Conservation (phyloP, 2,329 filamentous ascomycete genomes). For the Verticillium nubilum region DNA sequence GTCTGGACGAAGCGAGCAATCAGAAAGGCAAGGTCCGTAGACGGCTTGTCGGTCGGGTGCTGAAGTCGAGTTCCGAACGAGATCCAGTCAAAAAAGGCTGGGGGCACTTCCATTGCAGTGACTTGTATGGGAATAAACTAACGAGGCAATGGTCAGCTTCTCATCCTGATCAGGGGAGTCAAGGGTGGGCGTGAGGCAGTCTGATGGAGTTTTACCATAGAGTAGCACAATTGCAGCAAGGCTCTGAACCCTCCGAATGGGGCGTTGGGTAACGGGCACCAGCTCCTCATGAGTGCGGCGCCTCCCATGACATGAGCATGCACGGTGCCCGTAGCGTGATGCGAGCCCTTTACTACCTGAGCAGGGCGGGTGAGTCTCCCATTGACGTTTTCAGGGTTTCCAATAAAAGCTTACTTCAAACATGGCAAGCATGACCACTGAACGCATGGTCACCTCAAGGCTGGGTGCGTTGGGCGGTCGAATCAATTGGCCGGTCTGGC, state of each 20-base stretch:
- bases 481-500: conserved; percentile 37
- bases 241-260: conserved; percentile 41
- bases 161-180: not conserved
- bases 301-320: conserved; percentile 55
- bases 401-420: conserved; percentile 45
- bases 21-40: conserved; percentile 33
- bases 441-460: conserved; percentile 40
- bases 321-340: conserved; percentile 42
- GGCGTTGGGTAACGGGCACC: conserved; percentile 30
- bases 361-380: not conserved
- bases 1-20: conserved; percentile 35
- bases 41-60: conserved; percentile 29
- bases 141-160: conserved; percentile 6
- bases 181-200: not conserved
- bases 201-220: conserved; percentile 36
- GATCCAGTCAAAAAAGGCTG: conserved; percentile 37
- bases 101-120: conserved; percentile 31
- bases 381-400: not conserved
- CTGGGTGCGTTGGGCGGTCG: conserved; percentile 23
- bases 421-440: conserved; percentile 53
- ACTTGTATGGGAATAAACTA: conserved; percentile 41
- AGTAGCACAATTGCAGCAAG: conserved; percentile 50
- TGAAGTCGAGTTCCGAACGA: conserved; percentile 28
- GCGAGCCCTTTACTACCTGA: conserved; percentile 40
- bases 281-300: conserved; percentile 48